Base-by-base conservation (phyloP, 768 basidiomycete species). In the Tremella yokohamensis region DNA sequence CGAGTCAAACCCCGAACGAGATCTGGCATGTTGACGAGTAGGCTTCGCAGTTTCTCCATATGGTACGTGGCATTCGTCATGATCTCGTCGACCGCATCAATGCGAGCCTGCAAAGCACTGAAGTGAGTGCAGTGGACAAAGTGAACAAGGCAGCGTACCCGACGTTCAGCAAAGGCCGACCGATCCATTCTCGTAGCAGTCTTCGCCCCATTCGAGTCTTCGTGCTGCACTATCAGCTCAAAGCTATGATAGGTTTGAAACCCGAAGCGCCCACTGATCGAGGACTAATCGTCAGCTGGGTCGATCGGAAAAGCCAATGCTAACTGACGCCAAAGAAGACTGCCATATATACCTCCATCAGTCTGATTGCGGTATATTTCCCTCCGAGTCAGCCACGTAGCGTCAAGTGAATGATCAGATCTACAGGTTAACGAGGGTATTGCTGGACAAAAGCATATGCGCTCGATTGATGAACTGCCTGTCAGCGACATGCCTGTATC, bases 301-400 rank as follows among this genome's bases (percentile, higher is more conserved):
- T 26, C 38, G 8, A 15, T 29, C 42, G 11, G 0, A 11, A 24
- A 38, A 45, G n/a, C 12, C 22, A 40, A 11, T 16, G 15, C 1
- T 20, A 8, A 68, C 71, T 61, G 39, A 73, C 71, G 52, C 83
- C 86, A 88, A 61, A 96, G 79, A 47, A 99, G 78, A 50, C 89
- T 88, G 3, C 92, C 93, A 56, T 78, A 82, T 18, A 82, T 79
- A 11, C 82, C 84, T 54, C 82, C 83, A 71, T 96, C 87, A 0
- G 89, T 90, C 69, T 88, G 87, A 66, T 97, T 98, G 34, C 85
- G 83, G 73, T 89, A 93, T n/a, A 99, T 84, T 75, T 98, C 93
- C 44, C 84, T 84, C 60, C 6, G 8, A 11, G 20, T 44, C 40
- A 42, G 42, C 22, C 1, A 40, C 29, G 19, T 19, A 18, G n/a